Evolutionary conservation across 1,284 basidiomycete species (phyloP), one percentile per base, ranked within the genome.

Genomic region (Cryptococcus sp.): DNA sequence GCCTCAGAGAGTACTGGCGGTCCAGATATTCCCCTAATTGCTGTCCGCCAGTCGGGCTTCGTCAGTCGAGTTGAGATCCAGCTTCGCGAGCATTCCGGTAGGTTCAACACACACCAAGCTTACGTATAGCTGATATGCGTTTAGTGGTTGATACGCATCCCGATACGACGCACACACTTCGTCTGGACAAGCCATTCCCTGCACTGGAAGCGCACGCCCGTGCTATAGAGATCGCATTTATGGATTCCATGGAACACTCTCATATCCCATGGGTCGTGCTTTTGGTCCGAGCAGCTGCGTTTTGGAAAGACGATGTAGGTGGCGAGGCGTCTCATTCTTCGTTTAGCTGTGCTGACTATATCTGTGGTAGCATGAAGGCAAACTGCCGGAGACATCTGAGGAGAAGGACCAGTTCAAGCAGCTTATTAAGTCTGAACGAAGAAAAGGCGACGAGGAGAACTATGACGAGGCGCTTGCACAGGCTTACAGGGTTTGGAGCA

Each of bases 111-210:
- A 3, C n/a, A n/a, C n/a, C n/a, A n/a, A n/a, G n/a, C n/a, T n/a
- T n/a, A n/a, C n/a, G n/a, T n/a, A n/a, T n/a, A 70, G 57, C 59
- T 70, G 64, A 57, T 20, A 16, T 17, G 44, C 17, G 19, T 42
- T 58, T 72, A 89, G 92, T 99, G 70, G 87, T 96, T 69, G 93
- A 98, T 72, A 91, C 89, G 17, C 96, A 99, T 78, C 89, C 92
- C 0, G 92, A 96, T 66, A 87, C 83, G 0, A 78, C 86, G 0
- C 88, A 91, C 17, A 92, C 93, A 8, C 82, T 99, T 0, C 86
- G 93, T 40, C 87, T 99, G 61, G 90, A 93, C 77, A 85, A 87
- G 55, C 90, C 95, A 0, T 98, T 97, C 82, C 87, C 90, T 0
- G 84, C 86, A 0, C 84, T 97, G 5, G 82, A 87, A 56, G 82